Conservation (phyloP, 768 basidiomycete species). For the Nidularia sp. region DNA sequence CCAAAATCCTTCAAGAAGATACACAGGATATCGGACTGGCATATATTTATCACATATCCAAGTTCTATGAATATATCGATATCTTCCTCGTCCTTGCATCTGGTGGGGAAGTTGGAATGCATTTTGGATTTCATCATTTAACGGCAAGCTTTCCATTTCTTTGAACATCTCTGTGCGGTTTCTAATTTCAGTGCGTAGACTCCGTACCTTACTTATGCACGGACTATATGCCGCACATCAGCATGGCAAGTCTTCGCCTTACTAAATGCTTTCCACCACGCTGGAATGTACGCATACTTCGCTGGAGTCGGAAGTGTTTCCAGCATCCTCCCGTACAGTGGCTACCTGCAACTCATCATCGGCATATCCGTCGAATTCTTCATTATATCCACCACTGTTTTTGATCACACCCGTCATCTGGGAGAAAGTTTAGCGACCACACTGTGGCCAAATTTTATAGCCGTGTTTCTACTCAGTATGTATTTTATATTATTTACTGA, state of each 20-base stretch:
- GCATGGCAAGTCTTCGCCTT: background rate
- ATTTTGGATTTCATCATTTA: background rate
- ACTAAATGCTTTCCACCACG: background rate
- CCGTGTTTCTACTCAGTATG: too few species aligned
- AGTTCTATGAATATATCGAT: background rate
- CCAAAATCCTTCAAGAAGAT: background rate
- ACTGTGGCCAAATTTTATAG: too few species aligned
- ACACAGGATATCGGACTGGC: background rate
- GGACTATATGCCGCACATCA: background rate
- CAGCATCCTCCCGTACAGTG: background rate
- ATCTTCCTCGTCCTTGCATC: background rate
- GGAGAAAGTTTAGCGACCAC: too few species aligned
- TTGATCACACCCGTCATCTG: too few species aligned
- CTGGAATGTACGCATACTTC: background rate
- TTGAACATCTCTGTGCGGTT: background rate
- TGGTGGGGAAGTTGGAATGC: background rate
- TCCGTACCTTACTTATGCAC: background rate
- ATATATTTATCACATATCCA: background rate
- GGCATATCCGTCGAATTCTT: background rate
- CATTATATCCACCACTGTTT: too few species aligned
- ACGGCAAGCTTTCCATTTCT: background rate
- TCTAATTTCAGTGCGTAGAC: background rate
- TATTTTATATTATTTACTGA: too few species aligned
- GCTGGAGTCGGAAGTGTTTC: background rate
- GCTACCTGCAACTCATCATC: background rate